Conservation (phyloP, 176 grass and related monocot species). For the Eleusine coracana region DNA sequence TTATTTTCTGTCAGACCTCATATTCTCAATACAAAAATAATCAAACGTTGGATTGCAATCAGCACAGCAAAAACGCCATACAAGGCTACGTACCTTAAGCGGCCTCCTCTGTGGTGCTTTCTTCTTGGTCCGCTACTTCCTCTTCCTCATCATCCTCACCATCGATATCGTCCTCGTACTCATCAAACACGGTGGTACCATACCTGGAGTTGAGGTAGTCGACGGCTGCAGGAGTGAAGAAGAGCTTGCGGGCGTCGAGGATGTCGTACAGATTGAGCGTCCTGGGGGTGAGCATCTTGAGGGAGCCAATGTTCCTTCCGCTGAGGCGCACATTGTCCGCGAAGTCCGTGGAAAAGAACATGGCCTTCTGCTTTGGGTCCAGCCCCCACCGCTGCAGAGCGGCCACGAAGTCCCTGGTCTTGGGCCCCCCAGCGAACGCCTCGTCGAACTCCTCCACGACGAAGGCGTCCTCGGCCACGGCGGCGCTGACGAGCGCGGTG, state of each 20-base stretch:
- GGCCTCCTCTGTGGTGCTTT: slow-evolving; percentile 24
- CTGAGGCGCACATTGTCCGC: slow-evolving; percentile 72
- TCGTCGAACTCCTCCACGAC: slow-evolving; percentile 87
- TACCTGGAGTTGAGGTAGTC: slow-evolving; percentile 94
- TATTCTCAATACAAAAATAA: slow-evolving; percentile 19
- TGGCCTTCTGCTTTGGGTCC: slow-evolving; percentile 81
- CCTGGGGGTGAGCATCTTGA: slow-evolving; percentile 93
- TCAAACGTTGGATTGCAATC: slow-evolving; percentile 9
- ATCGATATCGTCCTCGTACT: slow-evolving; percentile 42
- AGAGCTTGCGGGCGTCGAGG: slow-evolving; percentile 73
- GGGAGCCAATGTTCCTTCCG: slow-evolving; percentile 89
- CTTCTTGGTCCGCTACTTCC: slow-evolving; percentile 34
- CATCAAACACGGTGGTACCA: slow-evolving; percentile 42
- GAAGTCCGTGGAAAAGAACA: slow-evolving; percentile 77
- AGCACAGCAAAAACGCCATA: slow-evolving; percentile 6
- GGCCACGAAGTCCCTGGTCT: slow-evolving; percentile 78
- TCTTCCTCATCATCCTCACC: slow-evolving; percentile 41
- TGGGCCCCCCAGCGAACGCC: slow-evolving; percentile 58
- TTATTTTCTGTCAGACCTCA: not conserved
- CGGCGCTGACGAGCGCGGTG: slow-evolving; percentile 83
- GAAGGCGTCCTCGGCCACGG: slow-evolving; percentile 67
- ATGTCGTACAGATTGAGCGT: slow-evolving; percentile 93
- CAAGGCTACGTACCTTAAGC: slow-evolving; percentile 46
- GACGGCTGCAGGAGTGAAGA: slow-evolving; percentile 70
- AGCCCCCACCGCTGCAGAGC: slow-evolving; percentile 88